Conservation (phyloP, 106 monocot species). For the Iris macrosiphon region DNA sequence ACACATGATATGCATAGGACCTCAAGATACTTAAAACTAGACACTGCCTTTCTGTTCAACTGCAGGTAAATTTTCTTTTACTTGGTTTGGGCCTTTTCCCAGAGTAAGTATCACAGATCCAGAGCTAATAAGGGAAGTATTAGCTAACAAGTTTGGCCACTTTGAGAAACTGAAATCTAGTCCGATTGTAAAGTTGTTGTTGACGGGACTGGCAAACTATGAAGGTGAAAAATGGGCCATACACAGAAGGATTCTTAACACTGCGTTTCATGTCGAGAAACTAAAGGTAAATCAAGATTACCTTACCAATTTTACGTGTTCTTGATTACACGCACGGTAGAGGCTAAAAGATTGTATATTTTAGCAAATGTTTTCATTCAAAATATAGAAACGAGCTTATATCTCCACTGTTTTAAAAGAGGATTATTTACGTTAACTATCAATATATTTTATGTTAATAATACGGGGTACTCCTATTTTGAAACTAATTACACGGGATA, state of each 20-base stretch:
- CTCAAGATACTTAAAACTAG: too few species aligned
- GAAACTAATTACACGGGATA: too few species aligned
- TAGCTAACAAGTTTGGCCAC: slow-evolving; percentile 58
- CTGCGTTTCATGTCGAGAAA: slow-evolving; percentile 79
- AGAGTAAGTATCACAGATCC: slow-evolving; percentile 59
- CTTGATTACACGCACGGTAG: too few species aligned
- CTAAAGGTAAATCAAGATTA: slow-evolving; percentile 45
- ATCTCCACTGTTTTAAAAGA: too few species aligned
- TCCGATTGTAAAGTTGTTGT: slow-evolving; percentile 9
- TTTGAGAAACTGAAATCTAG: slow-evolving; percentile 28
- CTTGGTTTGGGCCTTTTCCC: slow-evolving; percentile 54
- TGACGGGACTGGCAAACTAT: slow-evolving; percentile 32
- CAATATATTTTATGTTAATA: too few species aligned
- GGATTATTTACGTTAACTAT: too few species aligned
- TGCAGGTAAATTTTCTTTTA: slow-evolving; percentile 48
- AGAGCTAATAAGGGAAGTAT: slow-evolving; percentile 43
- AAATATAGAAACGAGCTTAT: too few species aligned
- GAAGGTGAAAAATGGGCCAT: slow-evolving; percentile 81
- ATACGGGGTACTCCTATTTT: too few species aligned
- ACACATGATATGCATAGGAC: too few species aligned
- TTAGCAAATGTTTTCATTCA: too few species aligned
- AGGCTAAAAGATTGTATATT: too few species aligned
- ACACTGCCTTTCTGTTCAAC: not conserved
- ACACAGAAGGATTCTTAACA: slow-evolving; percentile 65
- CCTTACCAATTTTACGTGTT: too few species aligned